Conservation (phyloP, 352 stramenopile species). For the Phytophthora lateralis region DNA sequence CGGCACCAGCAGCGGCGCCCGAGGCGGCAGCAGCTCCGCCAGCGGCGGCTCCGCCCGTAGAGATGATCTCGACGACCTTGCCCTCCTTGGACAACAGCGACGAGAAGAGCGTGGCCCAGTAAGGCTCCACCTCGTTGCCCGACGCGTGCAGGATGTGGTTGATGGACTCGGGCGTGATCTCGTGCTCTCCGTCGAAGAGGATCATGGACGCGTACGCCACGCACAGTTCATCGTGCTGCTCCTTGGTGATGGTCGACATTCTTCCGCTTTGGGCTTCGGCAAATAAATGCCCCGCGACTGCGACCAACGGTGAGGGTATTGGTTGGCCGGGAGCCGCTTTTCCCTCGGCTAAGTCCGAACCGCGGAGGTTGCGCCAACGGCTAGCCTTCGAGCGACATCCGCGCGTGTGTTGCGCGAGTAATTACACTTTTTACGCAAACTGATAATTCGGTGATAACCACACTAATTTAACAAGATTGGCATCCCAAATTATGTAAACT, state of each 20-base stretch:
- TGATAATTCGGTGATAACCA: too few species aligned
- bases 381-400: neutral
- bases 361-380: neutral
- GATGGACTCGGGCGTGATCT: conserved; percentile 82
- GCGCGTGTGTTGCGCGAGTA: conserved; percentile 5
- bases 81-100: conserved; percentile 75
- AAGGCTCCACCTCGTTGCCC: conserved; percentile 84
- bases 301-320: conserved; percentile 19
- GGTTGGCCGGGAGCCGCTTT: conserved; percentile 41
- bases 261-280: conserved; percentile 59
- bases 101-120: conserved; percentile 82
- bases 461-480: too few species aligned
- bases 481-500: neutral
- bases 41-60: conserved; percentile 56
- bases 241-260: conserved; percentile 83
- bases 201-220: conserved; percentile 85
- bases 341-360: conserved; percentile 28
- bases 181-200: conserved; percentile 85
- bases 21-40: conserved; percentile 48
- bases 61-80: conserved; percentile 84
- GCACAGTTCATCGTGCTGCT: conserved; percentile 88
- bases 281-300: conserved; percentile 40
- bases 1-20: conserved; percentile 48
- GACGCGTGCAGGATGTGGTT: conserved; percentile 71
- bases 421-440: conserved; percentile 26